Evolutionary conservation across 1,284 basidiomycete species (phyloP), one percentile per base, ranked within the genome.

Genomic region (Phaffia rhodozyma): DNA sequence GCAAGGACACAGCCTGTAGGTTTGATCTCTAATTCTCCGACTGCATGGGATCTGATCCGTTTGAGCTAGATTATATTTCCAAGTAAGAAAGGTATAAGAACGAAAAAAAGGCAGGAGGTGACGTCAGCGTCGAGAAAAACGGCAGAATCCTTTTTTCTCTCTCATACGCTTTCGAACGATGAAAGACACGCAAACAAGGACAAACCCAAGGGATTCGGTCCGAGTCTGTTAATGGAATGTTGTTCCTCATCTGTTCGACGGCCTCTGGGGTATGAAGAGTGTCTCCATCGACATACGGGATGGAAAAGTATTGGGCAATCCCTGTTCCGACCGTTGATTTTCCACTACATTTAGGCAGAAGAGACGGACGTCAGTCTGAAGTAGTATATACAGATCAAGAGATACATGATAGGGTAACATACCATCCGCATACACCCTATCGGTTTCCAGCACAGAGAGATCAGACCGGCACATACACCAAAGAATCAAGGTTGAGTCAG

Each of bases 231-330:
- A 97, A 77, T 0, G 91, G 86, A n/a, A 79, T 77, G 0, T 91
- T 90, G 0, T 75, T 71, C 1, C 84, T 80, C 92, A 97, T 97
- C 80, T 97, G 97, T 38, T 81, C 85, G 55, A 96, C 83, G 74
- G 96, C 96, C 6, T 80, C 74, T 18, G 79, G 71, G 0, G 92
- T 88, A 72, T 97, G 93, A 48, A 97, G 79, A 66, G 88, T 85
- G 73, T 97, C 93, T 49, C 88, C 93, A 71, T 97, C 93, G 67
- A 91, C 78, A 76, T 90, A 94, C 0, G 90, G 84, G 64, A 89
- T 70, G 9, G 73, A 73, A 62, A 92, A 79, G 20, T 79, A 77
- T 48, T 76, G 70, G 18, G 87, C 82, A 30, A 94, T 78, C 3
- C 83, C 82, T 3, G 72, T 68, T 0, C 87, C 91, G 11, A 94